phyloP scores from a whole-genome alignment of 108 stramenopile species.

The Chaetoceros tenuissimus region DNA sequence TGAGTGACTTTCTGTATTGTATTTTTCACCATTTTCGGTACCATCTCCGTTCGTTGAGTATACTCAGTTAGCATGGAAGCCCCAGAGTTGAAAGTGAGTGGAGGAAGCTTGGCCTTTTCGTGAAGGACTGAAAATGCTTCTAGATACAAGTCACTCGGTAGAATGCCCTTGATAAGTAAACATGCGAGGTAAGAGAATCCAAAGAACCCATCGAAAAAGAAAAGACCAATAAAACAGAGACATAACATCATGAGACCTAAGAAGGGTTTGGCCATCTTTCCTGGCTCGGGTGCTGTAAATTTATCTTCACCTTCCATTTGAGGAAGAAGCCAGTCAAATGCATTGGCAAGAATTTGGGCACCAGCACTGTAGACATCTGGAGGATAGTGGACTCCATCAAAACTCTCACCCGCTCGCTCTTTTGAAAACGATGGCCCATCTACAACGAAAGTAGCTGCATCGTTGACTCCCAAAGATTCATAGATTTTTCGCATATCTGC shows the following conservation, averaged over 20 bases:
- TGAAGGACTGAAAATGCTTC: conserved; percentile 62
- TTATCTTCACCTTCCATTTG: conserved; percentile 12
- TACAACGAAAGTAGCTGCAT: conserved; percentile 58
- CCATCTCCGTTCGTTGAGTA: too few species aligned
- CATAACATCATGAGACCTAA: conserved; percentile 59
- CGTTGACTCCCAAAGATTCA: conserved; percentile 25
- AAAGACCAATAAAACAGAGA: conserved; percentile 46
- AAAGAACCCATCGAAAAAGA: conserved; percentile 71
- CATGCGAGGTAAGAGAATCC: conserved; percentile 75
- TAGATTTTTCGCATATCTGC: conserved; percentile 53
- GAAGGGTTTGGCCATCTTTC: conserved; percentile 62
- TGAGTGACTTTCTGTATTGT: too few species aligned
- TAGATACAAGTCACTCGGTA: conserved; percentile 37
- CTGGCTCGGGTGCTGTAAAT: conserved; percentile 28
- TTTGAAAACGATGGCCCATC: conserved; percentile 64
- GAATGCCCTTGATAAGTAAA: conserved; percentile 54
- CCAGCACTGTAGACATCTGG: conserved; percentile 69
- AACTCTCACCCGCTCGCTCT: conserved; percentile 55
- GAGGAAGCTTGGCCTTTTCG: conserved; percentile 4
- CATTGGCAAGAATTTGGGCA: conserved; percentile 72
- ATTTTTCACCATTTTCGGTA: too few species aligned
- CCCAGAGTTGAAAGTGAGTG: too few species aligned
- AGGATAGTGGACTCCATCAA: conserved; percentile 88
- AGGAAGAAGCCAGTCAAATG: conserved; percentile 76
- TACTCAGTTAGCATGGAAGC: too few species aligned